These are phyloP conservation scores for Aspergillus diversus DNA, from an alignment of 495 filamentous ascomycete species.

Conservation along the genomic window DNA sequence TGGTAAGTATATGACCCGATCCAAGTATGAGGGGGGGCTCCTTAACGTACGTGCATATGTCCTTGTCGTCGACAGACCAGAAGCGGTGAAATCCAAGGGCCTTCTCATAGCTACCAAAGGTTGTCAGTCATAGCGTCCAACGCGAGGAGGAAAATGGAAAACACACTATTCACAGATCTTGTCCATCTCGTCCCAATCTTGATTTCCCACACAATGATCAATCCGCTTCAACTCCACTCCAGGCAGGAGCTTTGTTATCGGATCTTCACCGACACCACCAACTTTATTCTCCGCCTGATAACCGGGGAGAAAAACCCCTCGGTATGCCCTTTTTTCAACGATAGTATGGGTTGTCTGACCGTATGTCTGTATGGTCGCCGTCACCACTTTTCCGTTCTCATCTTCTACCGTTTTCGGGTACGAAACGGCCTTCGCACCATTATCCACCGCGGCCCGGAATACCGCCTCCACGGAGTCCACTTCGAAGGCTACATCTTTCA, in stretches of 20 bases:
- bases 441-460: constrained; percentile 67
- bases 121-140: constrained; percentile 25
- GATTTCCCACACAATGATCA: constrained; percentile 95
- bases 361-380: constrained; percentile 82
- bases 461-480: constrained; percentile 82
- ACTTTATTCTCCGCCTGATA: constrained; percentile 55
- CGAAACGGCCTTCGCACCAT: constrained; percentile 68
- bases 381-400: constrained; percentile 59
- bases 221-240: constrained; percentile 68
- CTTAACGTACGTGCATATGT: constrained; percentile 69
- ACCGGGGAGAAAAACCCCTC: constrained; percentile 78
- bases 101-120: constrained; percentile 67
- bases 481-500: constrained; percentile 90
- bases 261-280: constrained; percentile 36
- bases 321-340: constrained; percentile 67
- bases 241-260: constrained; percentile 57
- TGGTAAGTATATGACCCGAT: background rate
- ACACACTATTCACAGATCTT: constrained; percentile 73
- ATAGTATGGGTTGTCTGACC: constrained; percentile 92
- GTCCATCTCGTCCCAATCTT: constrained; percentile 88
- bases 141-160: background rate
- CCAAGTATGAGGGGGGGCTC: background rate
- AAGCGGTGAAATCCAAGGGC: constrained; percentile 92
- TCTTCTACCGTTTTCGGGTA: constrained; percentile 52
- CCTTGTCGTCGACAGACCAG: constrained; percentile 88